Base-by-base conservation (phyloP, 441 rosid genomes). In the Gossypium schwendimanii region DNA sequence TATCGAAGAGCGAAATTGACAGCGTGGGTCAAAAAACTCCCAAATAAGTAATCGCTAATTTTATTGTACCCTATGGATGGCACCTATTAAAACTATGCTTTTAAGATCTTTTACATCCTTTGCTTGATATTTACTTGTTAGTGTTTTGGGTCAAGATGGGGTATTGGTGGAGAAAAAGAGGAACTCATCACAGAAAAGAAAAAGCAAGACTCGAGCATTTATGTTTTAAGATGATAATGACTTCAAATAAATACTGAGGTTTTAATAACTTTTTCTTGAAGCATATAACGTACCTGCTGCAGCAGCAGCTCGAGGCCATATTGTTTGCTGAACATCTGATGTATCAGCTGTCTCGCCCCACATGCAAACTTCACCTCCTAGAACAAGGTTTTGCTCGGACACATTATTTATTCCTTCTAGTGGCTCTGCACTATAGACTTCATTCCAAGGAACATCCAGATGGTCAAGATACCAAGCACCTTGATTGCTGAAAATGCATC, bases 271-370 rank as follows among this genome's bases (percentile, higher is more conserved):
- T 44, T 41, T 31, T 21, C 33, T 26, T 23, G 45, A 62, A 44
- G 52, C 69, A 60, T 71, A 80, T 86, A 84, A 28, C 75, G 31
- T 79, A 88, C 98, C 98, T 76, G 99, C 97, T 0, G 70, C 70
- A 67, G 97, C 99, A 1, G 99, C 96, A 67, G 99, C 96, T 18
- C 94, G 94, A 52, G 98, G 99, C 99, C 99, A 94, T 80, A 94
- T 89, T 5, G 98, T 92, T 76, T 91, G 97, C 81, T 87, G 96
- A 74, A 94, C 85, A 77, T 79, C 84, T 7, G 98, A 94, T 21
- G 97, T 63, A 77, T 94, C 98, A 55, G 91, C 89, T 68, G 87
- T 88, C 84, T 94, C 98, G 11, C 81, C 90, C 99, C 98, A 94
- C 98, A 94, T 89, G 81, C 98, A 94, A 77, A 91, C 98, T 91